These are phyloP conservation scores for Mucor racemosus DNA, from an alignment of 371 early-diverging fungal species.

Conservation along the genomic window DNA sequence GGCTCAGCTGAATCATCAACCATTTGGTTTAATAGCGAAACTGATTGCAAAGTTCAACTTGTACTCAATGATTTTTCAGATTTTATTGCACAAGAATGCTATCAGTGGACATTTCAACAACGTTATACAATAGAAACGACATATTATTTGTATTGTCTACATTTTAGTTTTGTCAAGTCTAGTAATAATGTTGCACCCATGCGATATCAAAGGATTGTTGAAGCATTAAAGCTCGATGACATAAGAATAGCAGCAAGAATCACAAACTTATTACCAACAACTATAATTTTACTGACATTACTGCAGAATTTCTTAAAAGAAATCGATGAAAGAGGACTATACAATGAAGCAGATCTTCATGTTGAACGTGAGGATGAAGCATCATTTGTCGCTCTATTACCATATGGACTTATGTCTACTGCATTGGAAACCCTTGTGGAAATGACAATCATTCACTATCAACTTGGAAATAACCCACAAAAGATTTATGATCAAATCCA, in stretches of 20 bases:
- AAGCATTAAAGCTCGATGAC: slow-evolving; percentile 1
- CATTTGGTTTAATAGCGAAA: neutral
- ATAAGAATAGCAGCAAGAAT: neutral
- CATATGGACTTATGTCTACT: slow-evolving; percentile 1
- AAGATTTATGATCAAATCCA: neutral
- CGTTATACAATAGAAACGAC: slow-evolving; percentile 31
- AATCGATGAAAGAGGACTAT: neutral
- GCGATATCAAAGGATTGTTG: neutral
- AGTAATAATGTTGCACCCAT: neutral
- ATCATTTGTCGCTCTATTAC: neutral
- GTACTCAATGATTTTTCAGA: slow-evolving; percentile 32
- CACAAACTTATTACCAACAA: neutral
- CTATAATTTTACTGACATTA: neutral
- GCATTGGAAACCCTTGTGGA: slow-evolving; percentile 8
- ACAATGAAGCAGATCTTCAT: neutral
- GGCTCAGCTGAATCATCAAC: neutral
- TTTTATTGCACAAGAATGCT: slow-evolving; percentile 51
- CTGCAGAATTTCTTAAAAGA: neutral
- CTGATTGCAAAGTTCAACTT: slow-evolving; percentile 6
- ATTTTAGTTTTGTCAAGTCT: slow-evolving; percentile 30
- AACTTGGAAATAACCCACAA: neutral
- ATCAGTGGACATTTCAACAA: slow-evolving; percentile 38
- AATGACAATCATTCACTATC: slow-evolving; percentile 1
- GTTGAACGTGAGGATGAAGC: neutral
- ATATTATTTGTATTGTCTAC: slow-evolving; percentile 28